phyloP scores from a whole-genome alignment of 371 early-diverging fungal species.

The Basidiobolus heterosporus region DNA sequence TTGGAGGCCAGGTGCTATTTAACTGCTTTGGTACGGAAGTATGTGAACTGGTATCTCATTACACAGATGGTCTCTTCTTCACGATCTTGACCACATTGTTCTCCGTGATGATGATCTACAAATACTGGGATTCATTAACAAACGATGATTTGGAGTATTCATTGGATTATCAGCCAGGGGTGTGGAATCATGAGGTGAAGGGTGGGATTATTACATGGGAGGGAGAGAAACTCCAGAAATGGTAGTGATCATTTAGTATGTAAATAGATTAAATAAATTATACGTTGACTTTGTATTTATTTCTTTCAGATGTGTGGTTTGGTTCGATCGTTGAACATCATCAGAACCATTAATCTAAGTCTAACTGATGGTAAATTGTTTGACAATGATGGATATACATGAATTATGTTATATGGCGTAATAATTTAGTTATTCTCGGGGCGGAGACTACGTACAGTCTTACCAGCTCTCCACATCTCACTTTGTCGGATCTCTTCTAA shows the following conservation, averaged over 20 bases:
- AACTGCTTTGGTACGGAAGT: conserved; percentile 59
- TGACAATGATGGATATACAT: background rate
- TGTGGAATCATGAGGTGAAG: conserved; percentile 8
- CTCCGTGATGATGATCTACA: conserved; percentile 97
- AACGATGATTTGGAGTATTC: conserved; percentile 95
- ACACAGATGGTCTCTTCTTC: conserved; percentile 92
- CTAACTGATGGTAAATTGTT: too few relatives aligned
- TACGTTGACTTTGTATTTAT: too few relatives aligned
- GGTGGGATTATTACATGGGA: too few relatives aligned
- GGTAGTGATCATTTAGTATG: too few relatives aligned
- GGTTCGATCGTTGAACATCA: too few relatives aligned
- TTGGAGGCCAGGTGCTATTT: conserved; percentile 65
- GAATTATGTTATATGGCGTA: background rate
- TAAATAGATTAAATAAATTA: too few relatives aligned
- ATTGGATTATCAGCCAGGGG: conserved; percentile 46
- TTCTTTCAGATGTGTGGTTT: too few relatives aligned
- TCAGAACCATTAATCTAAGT: too few relatives aligned
- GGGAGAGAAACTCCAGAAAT: too few relatives aligned
- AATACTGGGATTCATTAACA: conserved; percentile 96
- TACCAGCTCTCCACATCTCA: conserved; percentile 77
- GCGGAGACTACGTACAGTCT: conserved; percentile 72
- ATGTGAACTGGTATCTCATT: conserved; percentile 79
- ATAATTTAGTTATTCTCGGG: conserved; percentile 51
- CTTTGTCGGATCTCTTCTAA: conserved; percentile 61
- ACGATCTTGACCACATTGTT: conserved; percentile 78